Evolutionary conservation across 202 grass and related monocot species (phyloP).

Genomic region (Miscanthus sacchariflorus): DNA sequence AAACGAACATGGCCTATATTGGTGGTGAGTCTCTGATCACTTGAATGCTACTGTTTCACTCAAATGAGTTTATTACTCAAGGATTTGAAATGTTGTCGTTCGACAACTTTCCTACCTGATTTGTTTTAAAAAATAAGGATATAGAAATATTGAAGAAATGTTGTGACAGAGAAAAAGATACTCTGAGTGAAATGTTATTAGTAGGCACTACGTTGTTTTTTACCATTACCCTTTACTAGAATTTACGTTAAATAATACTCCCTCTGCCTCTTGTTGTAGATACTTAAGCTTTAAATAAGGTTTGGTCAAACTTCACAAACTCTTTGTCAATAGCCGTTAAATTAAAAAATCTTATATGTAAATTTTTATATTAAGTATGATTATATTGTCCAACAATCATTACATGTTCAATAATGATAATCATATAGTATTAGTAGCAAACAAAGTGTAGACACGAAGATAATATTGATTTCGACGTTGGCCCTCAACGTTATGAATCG

Average conservation of each 20-base stretch:
- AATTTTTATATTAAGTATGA: neutral
- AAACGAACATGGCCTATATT: too few species aligned
- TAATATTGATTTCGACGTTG: conserved; percentile 4
- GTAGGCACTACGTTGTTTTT: neutral
- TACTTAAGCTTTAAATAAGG: neutral
- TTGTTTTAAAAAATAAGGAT: too few species aligned
- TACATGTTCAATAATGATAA: conserved; percentile 28
- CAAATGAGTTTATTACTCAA: too few species aligned
- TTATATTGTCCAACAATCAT: conserved; percentile 4
- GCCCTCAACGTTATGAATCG: neutral
- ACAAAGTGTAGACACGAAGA: conserved; percentile 44
- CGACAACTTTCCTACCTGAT: rapidly evolving
- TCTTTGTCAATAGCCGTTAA: too few species aligned
- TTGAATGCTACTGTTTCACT: too few species aligned
- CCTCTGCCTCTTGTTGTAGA: neutral
- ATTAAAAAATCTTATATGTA: neutral
- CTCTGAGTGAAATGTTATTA: neutral
- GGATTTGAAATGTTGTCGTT: too few species aligned
- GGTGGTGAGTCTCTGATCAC: too few species aligned
- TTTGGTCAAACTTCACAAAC: neutral
- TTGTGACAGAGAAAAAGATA: neutral
- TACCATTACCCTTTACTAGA: neutral
- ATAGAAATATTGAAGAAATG: too few species aligned
- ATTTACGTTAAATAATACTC: neutral
- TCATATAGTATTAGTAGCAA: neutral